phyloP scores from a whole-genome alignment of 192 early-diverging fungal genomes.

The Coemansia sp. region DNA sequence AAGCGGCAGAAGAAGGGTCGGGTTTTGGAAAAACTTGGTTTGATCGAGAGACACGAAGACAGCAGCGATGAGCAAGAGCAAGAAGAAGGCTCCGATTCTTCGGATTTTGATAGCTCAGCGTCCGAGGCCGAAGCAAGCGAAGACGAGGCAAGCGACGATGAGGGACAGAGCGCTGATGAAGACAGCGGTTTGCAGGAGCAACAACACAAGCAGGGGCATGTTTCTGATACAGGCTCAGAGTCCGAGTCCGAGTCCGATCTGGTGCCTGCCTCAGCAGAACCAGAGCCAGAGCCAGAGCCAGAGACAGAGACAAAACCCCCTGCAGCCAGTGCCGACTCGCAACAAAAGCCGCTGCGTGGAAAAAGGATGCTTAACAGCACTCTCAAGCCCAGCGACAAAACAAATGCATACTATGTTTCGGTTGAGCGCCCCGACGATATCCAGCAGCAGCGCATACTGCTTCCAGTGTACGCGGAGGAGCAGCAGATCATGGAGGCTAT shows the following conservation, averaged over 20 bases:
- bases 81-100: slow-evolving; percentile 38
- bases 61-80: slow-evolving; percentile 6
- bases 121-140: slow-evolving; percentile 57
- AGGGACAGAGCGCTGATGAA: not conserved
- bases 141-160: not conserved
- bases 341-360: not conserved
- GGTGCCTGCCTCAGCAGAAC: too few species aligned
- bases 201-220: too few species aligned
- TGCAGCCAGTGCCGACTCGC: not conserved
- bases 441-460: slow-evolving; percentile 71
- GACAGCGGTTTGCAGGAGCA: too few species aligned
- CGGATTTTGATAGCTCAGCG: slow-evolving; percentile 77
- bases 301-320: not conserved
- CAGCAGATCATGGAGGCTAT: slow-evolving; percentile 99
- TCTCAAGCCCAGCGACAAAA: slow-evolving; percentile 13
- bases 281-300: too few species aligned
- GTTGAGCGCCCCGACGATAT: slow-evolving; percentile 77
- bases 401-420: slow-evolving; percentile 65
- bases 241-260: too few species aligned
- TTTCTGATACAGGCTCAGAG: too few species aligned
- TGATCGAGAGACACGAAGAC: slow-evolving; percentile 17
- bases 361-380: too few species aligned
- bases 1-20: slow-evolving; percentile 60
- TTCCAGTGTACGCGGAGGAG: slow-evolving; percentile 94
- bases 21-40: slow-evolving; percentile 36